A percentile compares a stretch with the other conserved stretches of the same genome.
These are phyloP conservation scores for Hortaea sp. DNA, from an alignment of 2,329 filamentous ascomycete genomes.

Conservation along the genomic window DNA sequence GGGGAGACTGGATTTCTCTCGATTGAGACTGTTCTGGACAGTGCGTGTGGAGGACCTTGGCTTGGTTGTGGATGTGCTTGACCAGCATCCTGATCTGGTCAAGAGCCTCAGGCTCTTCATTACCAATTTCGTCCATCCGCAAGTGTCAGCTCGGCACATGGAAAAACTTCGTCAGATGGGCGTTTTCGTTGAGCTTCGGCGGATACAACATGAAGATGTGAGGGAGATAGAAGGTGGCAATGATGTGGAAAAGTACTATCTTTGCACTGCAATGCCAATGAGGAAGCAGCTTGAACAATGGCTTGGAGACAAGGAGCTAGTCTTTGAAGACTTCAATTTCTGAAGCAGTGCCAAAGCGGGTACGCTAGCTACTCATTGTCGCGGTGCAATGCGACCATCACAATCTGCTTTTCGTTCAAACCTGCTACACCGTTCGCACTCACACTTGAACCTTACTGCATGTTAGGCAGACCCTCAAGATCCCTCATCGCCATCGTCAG, in stretches of 20 bases:
- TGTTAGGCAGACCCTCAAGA: conserved; percentile 4
- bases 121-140: conserved; percentile 39
- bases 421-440: too few species aligned
- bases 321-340: conserved; percentile 44
- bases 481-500: conserved; percentile 22
- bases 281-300: conserved; percentile 40
- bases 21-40: conserved; percentile 58
- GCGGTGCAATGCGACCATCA: too few species aligned
- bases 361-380: too few species aligned
- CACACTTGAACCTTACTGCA: too few species aligned
- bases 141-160: conserved; percentile 20
- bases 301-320: conserved; percentile 36
- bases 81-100: conserved; percentile 42
- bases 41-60: conserved; percentile 51
- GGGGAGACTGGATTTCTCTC: conserved; percentile 21
- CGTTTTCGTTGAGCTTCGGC: conserved; percentile 31
- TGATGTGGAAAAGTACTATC: conserved; percentile 43
- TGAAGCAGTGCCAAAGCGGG: conserved; percentile 13
- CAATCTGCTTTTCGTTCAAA: too few species aligned
- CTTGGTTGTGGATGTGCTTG: conserved; percentile 52
- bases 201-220: conserved; percentile 41
- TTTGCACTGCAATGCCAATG: conserved; percentile 47
- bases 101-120: conserved; percentile 52
- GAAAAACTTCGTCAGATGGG: conserved; percentile 30
- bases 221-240: conserved; percentile 8